Evolutionary conservation across 768 basidiomycete genomes (phyloP), one percentile per base, ranked within the genome.

Genomic region (Lactifluus subvellereus): DNA sequence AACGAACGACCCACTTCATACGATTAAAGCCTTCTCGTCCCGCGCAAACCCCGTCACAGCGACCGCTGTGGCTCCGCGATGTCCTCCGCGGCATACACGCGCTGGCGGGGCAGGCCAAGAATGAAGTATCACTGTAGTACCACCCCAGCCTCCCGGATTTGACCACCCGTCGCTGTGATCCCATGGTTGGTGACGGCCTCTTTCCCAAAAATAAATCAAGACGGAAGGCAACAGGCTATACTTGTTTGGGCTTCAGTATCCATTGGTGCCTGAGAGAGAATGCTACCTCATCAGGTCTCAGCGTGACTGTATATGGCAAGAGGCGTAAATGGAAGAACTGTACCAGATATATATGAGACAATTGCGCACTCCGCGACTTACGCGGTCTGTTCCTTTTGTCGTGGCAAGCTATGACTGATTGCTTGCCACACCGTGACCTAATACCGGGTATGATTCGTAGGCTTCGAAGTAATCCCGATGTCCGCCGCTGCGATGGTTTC

Each of bases 81-180:
- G 48, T 50, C 20, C 45, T 59, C 62, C 47, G 57, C 62, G 40
- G 53, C 58, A 20, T 59, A 27, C 48, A 55, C 53, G 53, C 53
- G 27, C 27, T 3, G 53, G 33, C 32, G 47, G 54, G 48, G 22
- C 20, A 37, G 38, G 30, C 9, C 38, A 42, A 33, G 13, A 42
- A 48, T 58, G 20, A 49, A 32, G 30, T 27, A 51, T 40, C 27
- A 11, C 20, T 22, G 9, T 16, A 27, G n/a, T 30, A 20, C 18
- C 22, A 27, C 11, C n/a, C 5, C 32, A 37, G 10, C 7, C 32
- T 6, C 52, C 45, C 14, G 18, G 33, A 20, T 10, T 30, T 18
- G 59, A 42, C 42, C n/a, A 16, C 8, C 38, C 11, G 38, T 50
- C 14, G 49, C 38, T 32, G 58, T 33, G 27, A 33, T 43, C 42